A percentile compares a stretch with the other conserved stretches of the same genome.
These are phyloP conservation scores for Nannochloropsis salina DNA, from an alignment of 108 stramenopile genomes.

Conservation along the genomic window DNA sequence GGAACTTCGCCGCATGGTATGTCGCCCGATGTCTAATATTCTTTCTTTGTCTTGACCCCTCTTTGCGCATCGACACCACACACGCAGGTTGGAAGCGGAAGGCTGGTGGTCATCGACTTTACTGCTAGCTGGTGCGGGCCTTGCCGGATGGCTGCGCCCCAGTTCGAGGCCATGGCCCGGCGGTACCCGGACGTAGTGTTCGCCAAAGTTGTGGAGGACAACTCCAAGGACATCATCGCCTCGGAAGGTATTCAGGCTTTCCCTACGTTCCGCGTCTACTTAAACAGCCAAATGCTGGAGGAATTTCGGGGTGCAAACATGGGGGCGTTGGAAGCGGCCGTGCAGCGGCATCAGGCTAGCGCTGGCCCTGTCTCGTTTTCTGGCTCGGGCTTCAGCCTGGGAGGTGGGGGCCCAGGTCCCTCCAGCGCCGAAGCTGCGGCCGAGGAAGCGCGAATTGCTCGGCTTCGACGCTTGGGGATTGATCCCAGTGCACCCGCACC, in stretches of 20 bases:
- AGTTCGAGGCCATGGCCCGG: conserved; percentile 41
- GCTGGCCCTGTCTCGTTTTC: conserved; percentile 27
- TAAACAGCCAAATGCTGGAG: conserved; percentile 45
- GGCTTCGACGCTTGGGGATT: conserved; percentile 29
- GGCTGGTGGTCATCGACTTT: conserved; percentile 32
- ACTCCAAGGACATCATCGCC: conserved; percentile 41
- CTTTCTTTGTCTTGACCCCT: not conserved
- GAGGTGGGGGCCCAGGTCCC: conserved; percentile 27
- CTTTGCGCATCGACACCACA: conserved; percentile 20
- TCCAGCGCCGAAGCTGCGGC: conserved; percentile 26
- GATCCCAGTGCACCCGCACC: not conserved
- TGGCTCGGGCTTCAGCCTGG: conserved; percentile 39
- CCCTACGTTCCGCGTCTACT: conserved; percentile 50
- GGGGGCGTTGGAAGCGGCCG: conserved; percentile 36
- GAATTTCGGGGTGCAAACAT: conserved; percentile 44
- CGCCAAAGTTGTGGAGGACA: conserved; percentile 48
- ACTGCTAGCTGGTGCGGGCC: conserved; percentile 55
- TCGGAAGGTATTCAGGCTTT: conserved; percentile 32
- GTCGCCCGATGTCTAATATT: not conserved
- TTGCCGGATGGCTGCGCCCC: conserved; percentile 54
- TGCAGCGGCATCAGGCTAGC: conserved; percentile 35
- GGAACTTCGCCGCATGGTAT: conserved; percentile 31
- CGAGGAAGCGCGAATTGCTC: conserved; percentile 31
- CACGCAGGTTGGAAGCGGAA: not conserved
- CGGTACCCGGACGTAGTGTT: conserved; percentile 52